Base-by-base conservation (phyloP, 2,329 filamentous ascomycete genomes). In the Triangularia setosa region DNA sequence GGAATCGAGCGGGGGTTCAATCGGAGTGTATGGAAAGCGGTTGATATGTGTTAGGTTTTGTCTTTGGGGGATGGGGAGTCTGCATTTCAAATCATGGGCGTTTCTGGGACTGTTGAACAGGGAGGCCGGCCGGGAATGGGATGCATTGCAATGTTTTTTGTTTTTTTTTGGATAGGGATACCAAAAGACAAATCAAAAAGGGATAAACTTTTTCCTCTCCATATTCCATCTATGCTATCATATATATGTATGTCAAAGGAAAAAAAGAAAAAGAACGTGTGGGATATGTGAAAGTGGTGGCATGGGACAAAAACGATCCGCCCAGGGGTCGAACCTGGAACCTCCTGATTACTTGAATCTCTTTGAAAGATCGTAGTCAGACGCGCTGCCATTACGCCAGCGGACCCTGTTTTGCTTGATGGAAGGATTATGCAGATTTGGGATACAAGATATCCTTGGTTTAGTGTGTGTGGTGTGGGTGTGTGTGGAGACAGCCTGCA, bases 321-420 rank as follows among this genome's bases (percentile, higher is more conserved):
- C 58, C 58, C 58, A 60, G 58, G 58, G 58, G 58, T 60, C 58
- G 58, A 60, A 60, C 58, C 58, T 60, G 58, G 58, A 60, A 53
- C 58, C 58, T 60, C 58, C 58, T 60, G 58, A 60, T 60, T 60
- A n/a, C 55, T 28, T 57, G 27, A 57, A 57, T 57, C 55, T 18
- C 27, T n/a, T 16, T 4, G 21, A 2, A 21, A 28, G 30, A 28
- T 57, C 58, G 58, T 60, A 60, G 58, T 60, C 58, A 60, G 58
- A 60, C 58, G 58, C 58, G 58, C 58, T 60, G 58, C 58, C 58
- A 60, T 60, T 60, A 60, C 58, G 58, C 58, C 58, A 60, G 58
- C 58, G 58, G 58, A 60, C 58, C 58, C 44, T 58, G 25, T 24
- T 30, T n/a, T 35, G n/a, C 27, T 58, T 58, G 28, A 28, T 28